These are phyloP conservation scores for Talaromyces amestolkiae DNA, from an alignment of 2,329 filamentous ascomycete species.

Conservation along the genomic window DNA sequence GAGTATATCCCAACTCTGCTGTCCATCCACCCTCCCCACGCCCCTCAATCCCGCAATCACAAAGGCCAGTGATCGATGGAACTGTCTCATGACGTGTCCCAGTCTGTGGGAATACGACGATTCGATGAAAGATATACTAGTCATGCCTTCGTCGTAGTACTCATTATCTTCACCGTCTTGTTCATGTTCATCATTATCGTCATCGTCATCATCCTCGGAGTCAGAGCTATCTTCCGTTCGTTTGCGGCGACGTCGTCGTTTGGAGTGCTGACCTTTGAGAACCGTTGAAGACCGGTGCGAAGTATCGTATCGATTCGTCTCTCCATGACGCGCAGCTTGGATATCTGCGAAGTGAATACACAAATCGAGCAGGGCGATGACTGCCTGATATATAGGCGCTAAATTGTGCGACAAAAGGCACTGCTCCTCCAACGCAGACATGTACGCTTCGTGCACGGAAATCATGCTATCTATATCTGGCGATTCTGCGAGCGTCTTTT, in stretches of 20 bases:
- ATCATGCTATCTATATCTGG: constrained; percentile 82
- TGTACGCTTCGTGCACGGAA: constrained; percentile 62
- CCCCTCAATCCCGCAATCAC: constrained; percentile 70
- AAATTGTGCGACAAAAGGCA: constrained; percentile 68
- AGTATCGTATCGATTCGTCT: constrained; percentile 35
- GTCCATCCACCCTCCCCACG: constrained; percentile 70
- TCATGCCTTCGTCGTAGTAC: constrained; percentile 41
- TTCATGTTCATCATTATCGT: constrained; percentile 23
- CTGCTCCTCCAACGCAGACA: constrained; percentile 62
- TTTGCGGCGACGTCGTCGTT: constrained; percentile 14
- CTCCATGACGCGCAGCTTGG: constrained; percentile 44
- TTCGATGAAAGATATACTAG: constrained; percentile 37
- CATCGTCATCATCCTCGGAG: constrained; percentile 18
- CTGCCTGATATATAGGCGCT: constrained; percentile 66
- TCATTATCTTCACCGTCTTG: constrained; percentile 27
- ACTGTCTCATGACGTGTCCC: constrained; percentile 58
- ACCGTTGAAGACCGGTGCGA: constrained; percentile 25
- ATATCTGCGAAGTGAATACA: constrained; percentile 67
- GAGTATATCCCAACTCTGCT: constrained; percentile 73
- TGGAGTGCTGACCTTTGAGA: background rate
- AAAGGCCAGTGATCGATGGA: constrained; percentile 66
- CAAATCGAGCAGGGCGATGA: constrained; percentile 75
- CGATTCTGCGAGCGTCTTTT: constrained; percentile 56
- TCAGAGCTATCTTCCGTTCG: constrained; percentile 25
- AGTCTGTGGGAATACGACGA: constrained; percentile 55